phyloP scores from a whole-genome alignment of 345 rosid species.

The Eucalyptus cloeziana region DNA sequence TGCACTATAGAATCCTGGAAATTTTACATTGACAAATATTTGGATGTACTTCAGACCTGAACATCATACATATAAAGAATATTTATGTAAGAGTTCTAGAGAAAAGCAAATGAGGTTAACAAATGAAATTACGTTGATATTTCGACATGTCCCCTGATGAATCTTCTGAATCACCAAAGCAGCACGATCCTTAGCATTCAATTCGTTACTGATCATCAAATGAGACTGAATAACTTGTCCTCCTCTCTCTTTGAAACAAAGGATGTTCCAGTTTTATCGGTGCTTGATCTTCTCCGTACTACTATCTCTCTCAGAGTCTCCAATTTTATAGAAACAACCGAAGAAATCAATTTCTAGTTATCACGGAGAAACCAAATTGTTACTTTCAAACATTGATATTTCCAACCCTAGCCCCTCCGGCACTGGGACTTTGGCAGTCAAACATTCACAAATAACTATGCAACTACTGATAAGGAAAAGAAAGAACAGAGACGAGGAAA shows the following conservation, averaged over 20 bases:
- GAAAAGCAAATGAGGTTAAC: too few species aligned
- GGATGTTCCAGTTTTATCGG: not conserved
- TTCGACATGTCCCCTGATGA: not conserved
- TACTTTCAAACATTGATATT: not conserved
- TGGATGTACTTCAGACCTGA: too few species aligned
- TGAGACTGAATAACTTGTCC: not conserved
- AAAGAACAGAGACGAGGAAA: not conserved
- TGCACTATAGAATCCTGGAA: not conserved
- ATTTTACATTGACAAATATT: too few species aligned
- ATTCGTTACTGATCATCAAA: not conserved
- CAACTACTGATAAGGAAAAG: not conserved
- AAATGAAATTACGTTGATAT: too few species aligned
- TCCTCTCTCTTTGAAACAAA: not conserved
- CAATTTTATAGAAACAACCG: not conserved
- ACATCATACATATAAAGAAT: too few species aligned
- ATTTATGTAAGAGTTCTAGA: too few species aligned
- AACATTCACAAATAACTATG: not conserved
- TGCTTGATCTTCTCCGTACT: not conserved
- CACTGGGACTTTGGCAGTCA: not conserved
- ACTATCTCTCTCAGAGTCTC: not conserved
- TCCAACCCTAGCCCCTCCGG: not conserved
- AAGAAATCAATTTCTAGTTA: not conserved
- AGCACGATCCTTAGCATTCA: not conserved
- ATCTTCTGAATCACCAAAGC: not conserved
- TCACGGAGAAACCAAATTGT: too few species aligned